Base-by-base conservation (phyloP, 2,329 filamentous ascomycete genomes). In the Colletotrichum australisinense region DNA sequence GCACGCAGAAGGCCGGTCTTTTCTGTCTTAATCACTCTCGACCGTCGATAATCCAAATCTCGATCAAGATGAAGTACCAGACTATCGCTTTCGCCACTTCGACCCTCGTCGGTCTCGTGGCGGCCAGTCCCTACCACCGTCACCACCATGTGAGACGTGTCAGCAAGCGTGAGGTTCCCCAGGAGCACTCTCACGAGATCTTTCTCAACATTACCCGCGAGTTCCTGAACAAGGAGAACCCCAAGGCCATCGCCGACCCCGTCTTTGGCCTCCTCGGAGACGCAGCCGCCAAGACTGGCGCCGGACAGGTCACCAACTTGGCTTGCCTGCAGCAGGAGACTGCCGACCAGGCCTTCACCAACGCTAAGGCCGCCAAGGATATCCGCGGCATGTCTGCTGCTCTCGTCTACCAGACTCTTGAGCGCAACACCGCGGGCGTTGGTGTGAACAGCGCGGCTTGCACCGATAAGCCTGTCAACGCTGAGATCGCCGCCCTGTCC, bases 271-370 rank as follows among this genome's bases (percentile, higher is more conserved):
- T 87, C 8, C 82, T 87, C 4, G 90, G 90, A 70, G 84, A 87
- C 72, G 84, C 82, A 7, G 87, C 89, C 2, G 89, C 86, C 0
- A 81, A 83, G 4, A 78, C 78, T 5, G 72, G 85, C 49, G 80
- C 82, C 22, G 76, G 76, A 35, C 56, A 77, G 19, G 82, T 85
- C 57, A 78, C 80, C 64, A 82, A 86, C 76, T 78, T 85, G 22
- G 84, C 85, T 78, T 86, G 84, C 69, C 75, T 86, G 66, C 84
- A 86, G 78, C 84, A 86, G 77, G 84, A 84, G 63, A 86, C 86
- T 46, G 88, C 89, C 14, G 89, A 90, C 74, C 88, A 89, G 80
- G 88, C 89, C 26, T 90, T 90, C 80, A 90, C 88, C 79, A 90
- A 90, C 75, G 88, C 88, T 38, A 90, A 90, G 79, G 86, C 79